Percentiles rank a stretch among this genome's conserved stretches.
Evolutionary conservation across 1,139 yeast genomes (phyloP).

Genomic region (Yamadazyma epiphylla): DNA sequence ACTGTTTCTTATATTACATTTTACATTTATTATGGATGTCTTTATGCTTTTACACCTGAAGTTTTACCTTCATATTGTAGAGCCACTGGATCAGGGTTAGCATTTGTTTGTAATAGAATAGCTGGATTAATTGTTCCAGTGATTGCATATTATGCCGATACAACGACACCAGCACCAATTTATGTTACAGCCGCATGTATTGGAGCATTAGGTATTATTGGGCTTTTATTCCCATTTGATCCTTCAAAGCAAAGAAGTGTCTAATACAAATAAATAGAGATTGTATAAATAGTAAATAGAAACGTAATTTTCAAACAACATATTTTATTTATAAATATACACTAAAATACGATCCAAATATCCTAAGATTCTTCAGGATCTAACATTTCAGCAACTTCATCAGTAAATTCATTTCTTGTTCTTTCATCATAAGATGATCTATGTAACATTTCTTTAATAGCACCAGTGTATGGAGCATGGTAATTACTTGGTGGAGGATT

Average conservation of each 20-base stretch:
- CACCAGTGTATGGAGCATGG: conserved; percentile 40
- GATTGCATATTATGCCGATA: conserved; percentile 44
- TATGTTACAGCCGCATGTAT: conserved; percentile 56
- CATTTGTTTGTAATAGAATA: conserved; percentile 43
- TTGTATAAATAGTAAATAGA: too few relatives aligned
- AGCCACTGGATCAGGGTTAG: conserved; percentile 52
- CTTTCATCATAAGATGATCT: conserved; percentile 36
- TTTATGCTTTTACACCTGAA: conserved; percentile 59
- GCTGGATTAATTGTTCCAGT: conserved; percentile 50
- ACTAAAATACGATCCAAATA: too few relatives aligned
- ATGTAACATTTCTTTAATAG: conserved; percentile 33
- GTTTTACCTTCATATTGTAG: conserved; percentile 53
- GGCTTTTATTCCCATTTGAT: conserved; percentile 45
- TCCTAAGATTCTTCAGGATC: conserved; percentile 12
- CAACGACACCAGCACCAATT: conserved; percentile 44
- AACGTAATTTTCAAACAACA: too few relatives aligned
- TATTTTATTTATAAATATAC: neutral
- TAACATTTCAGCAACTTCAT: conserved; percentile 32
- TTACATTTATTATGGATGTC: conserved; percentile 50
- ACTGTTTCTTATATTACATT: conserved; percentile 47
- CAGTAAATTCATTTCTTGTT: conserved; percentile 38
- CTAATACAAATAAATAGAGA: too few relatives aligned
- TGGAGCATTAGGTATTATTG: conserved; percentile 38
- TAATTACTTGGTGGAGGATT: conserved; percentile 35
- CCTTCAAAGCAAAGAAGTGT: conserved; percentile 25